Evolutionary conservation across 179 eudicot genomes (phyloP).

Genomic region (Patellifolia procumbens): DNA sequence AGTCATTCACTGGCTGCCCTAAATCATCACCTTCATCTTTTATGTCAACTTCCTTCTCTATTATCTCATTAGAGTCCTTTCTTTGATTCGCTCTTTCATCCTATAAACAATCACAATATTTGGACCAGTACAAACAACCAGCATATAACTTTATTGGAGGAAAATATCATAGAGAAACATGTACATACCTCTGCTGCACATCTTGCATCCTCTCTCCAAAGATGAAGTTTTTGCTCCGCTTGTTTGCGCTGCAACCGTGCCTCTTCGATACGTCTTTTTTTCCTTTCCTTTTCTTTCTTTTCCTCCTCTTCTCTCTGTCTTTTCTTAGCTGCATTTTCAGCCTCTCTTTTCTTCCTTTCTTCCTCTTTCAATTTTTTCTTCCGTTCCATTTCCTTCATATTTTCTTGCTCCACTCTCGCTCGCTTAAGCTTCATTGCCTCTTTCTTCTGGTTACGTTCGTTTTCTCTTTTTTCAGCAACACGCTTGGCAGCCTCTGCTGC

Average conservation of each 20-base stretch:
- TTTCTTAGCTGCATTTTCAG: constrained; percentile 69
- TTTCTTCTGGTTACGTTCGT: constrained; percentile 78
- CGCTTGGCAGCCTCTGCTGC: constrained; percentile 92
- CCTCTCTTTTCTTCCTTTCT: constrained; percentile 71
- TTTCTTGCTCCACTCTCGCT: constrained; percentile 70
- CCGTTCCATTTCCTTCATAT: constrained; percentile 62
- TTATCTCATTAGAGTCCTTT: constrained; percentile 34
- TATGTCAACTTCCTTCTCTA: constrained; percentile 27
- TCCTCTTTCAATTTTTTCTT: constrained; percentile 68
- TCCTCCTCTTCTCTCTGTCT: constrained; percentile 89
- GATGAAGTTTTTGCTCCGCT: constrained; percentile 54
- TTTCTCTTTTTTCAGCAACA: constrained; percentile 65
- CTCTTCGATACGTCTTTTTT: constrained; percentile 70
- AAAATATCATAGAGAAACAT: background rate
- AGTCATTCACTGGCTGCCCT: constrained; percentile 31
- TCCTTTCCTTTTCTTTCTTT: constrained; percentile 69
- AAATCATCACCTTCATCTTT: constrained; percentile 33
- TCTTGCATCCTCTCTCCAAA: constrained; percentile 46
- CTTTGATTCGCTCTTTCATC: constrained; percentile 37
- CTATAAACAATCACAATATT: constrained; percentile 37
- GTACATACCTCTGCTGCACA: constrained; percentile 29
- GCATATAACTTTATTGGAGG: background rate
- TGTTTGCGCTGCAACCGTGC: constrained; percentile 54
- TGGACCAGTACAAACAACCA: constrained; percentile 21
- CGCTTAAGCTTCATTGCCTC: constrained; percentile 81